Conservation (phyloP, 1,284 basidiomycete species). For the Athelia psychrophila region DNA sequence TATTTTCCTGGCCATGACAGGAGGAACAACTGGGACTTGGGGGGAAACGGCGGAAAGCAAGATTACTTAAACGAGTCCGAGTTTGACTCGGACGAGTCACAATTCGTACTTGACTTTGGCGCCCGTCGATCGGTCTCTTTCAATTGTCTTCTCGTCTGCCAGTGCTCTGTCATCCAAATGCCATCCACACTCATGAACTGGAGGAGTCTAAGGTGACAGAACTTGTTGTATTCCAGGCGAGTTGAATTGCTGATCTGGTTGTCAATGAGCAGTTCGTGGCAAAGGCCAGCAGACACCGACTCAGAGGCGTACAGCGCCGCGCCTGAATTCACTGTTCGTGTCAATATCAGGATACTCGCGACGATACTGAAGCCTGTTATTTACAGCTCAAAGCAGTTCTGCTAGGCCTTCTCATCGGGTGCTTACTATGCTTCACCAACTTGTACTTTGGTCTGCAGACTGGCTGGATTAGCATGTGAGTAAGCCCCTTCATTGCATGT, state of each 20-base stretch:
- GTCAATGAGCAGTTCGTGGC: not conserved
- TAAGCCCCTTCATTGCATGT: constrained; percentile 2
- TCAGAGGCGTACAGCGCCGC: not conserved
- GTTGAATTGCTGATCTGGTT: too few relatives aligned
- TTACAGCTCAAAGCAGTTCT: constrained; percentile 40
- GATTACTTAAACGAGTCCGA: too few relatives aligned
- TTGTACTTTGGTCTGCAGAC: constrained; percentile 77
- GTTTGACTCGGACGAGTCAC: too few relatives aligned
- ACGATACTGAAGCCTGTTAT: not conserved
- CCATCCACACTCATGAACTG: not conserved
- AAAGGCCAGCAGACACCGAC: not conserved
- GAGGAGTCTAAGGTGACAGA: constrained; percentile 1
- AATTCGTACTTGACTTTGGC: not conserved
- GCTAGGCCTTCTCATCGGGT: constrained; percentile 67
- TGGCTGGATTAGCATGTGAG: constrained; percentile 73
- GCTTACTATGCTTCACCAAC: constrained; percentile 74
- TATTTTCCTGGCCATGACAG: constrained; percentile 72
- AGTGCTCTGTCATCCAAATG: too few relatives aligned
- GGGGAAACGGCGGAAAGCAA: too few relatives aligned
- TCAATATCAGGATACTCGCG: not conserved
- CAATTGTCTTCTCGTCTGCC: too few relatives aligned
- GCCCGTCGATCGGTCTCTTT: too few relatives aligned
- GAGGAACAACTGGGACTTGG: too few relatives aligned
- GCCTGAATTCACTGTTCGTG: not conserved
- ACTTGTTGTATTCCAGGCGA: too few relatives aligned